Conservation (phyloP, 2,329 filamentous ascomycete species). For the Diaporthe sp. region DNA sequence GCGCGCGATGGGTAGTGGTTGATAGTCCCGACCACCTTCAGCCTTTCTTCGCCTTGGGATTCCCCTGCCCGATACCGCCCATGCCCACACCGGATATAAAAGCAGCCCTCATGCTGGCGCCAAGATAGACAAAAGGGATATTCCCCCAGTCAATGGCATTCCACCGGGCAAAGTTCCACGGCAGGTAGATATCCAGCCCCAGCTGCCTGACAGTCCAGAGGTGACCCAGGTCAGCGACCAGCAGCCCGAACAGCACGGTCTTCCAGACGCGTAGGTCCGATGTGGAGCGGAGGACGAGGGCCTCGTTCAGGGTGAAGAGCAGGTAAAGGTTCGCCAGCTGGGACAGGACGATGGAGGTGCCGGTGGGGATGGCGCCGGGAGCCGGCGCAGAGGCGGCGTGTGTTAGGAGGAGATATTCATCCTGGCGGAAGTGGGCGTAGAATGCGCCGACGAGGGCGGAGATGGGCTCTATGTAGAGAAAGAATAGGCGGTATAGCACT, state of each 20-base stretch:
- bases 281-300: slow-evolving; percentile 77
- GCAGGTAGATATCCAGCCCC: slow-evolving; percentile 67
- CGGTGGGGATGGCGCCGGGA: slow-evolving; percentile 59
- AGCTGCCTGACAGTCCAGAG: slow-evolving; percentile 72
- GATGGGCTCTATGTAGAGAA: slow-evolving; percentile 76
- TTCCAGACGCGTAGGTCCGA: slow-evolving; percentile 77
- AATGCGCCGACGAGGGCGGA: slow-evolving; percentile 64
- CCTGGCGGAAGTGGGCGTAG: slow-evolving; percentile 60
- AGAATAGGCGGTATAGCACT: slow-evolving; percentile 75
- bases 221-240: slow-evolving; percentile 82
- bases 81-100: slow-evolving; percentile 70
- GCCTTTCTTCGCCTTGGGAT: slow-evolving; percentile 7
- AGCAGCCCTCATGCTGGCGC: slow-evolving; percentile 67
- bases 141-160: slow-evolving; percentile 77
- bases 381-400: slow-evolving; percentile 62
- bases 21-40: not conserved
- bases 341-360: slow-evolving; percentile 74
- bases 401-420: slow-evolving; percentile 72
- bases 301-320: slow-evolving; percentile 81
- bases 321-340: slow-evolving; percentile 85
- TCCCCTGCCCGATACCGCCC: slow-evolving; percentile 40
- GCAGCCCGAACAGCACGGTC: slow-evolving; percentile 71
- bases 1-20: too few relatives aligned
- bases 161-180: slow-evolving; percentile 69
- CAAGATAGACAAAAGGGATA: slow-evolving; percentile 76